phyloP scores from a whole-genome alignment of 106 monocot species.

The Phalaenopsis aphrodite region DNA sequence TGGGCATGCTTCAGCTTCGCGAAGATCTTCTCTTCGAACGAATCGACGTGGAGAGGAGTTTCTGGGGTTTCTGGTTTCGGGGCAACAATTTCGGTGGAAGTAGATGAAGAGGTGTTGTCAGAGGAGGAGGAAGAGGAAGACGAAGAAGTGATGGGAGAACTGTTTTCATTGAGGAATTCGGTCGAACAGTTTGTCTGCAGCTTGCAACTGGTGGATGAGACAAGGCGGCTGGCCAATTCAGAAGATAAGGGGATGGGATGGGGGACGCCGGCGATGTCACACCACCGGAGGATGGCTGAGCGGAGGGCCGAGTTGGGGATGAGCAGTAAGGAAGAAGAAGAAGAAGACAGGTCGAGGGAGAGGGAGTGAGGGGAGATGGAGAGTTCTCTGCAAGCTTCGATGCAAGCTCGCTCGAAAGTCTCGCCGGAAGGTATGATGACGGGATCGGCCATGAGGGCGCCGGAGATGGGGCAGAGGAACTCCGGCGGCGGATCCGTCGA shows the following conservation, averaged over 20 bases:
- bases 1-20: slow-evolving; percentile 23
- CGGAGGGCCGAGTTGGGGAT: slow-evolving; percentile 59
- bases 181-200: too few relatives aligned
- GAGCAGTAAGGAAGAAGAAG: slow-evolving; percentile 20
- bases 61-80: not conserved
- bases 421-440: slow-evolving; percentile 71
- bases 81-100: slow-evolving; percentile 12
- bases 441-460: slow-evolving; percentile 76
- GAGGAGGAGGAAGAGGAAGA: slow-evolving; percentile 3
- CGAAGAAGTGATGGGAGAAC: not conserved
- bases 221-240: slow-evolving; percentile 14
- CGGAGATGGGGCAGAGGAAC: slow-evolving; percentile 79
- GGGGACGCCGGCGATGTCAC: slow-evolving; percentile 23
- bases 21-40: slow-evolving; percentile 38
- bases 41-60: not conserved
- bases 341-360: not conserved
- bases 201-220: slow-evolving; percentile 6
- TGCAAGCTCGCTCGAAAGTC: slow-evolving; percentile 72
- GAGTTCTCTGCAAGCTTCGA: slow-evolving; percentile 59
- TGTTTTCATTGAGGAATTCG: not conserved
- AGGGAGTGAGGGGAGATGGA: slow-evolving; percentile 19
- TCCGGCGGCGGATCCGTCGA: slow-evolving; percentile 32
- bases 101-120: slow-evolving; percentile 3
- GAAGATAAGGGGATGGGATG: slow-evolving; percentile 22
- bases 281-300: slow-evolving; percentile 45